Evolutionary conservation across 805 yeast genomes (phyloP), one percentile per base, ranked within the genome.

Genomic region (Kodamaea kaohsiungensis): DNA sequence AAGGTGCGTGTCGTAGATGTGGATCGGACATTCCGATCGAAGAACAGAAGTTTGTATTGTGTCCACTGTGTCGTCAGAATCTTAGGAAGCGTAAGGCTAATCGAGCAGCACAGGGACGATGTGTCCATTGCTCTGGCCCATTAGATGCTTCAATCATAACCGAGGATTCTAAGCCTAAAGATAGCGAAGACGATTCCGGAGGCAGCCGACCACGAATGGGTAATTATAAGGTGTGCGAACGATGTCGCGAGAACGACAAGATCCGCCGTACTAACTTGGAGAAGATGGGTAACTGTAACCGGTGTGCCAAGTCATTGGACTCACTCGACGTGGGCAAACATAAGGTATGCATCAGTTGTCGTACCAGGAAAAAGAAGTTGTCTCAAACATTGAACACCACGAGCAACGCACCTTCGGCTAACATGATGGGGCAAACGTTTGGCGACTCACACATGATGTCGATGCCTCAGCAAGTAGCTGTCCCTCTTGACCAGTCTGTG

Each of bases 71-170:
- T 61, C 73, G 90, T 43, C 76, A 72, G 59, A 77, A 79, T 40
- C 69, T 85, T 33, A 71, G 89, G 57, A 70, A 78, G 1, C 70
- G 84, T 47, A 86, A 86, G 61, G 83, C 84, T 0, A 77, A 75
- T 51, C 71, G 90, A 42, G 87, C 83, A 5, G 82, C 83, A 10
- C 79, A 77, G 58, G 89, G 90, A 0, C 79, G 79, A 60, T 86
- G 90, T 69, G 87, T 86, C 13, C 89, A 86, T 62, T 86, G 90
- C 57, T 75, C 85, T 1, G 88, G 88, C 2, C 84, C 85, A 7
- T 65, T 76, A 6, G 77, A 74, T 53, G 72, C 78, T 0, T 70
- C 73, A 52, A 72, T 75, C 27, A 66, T 72, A 30, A 64, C 70
- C 13, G 68, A 65, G 22, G 71, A 68, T 30, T 64, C 60, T 9